These are phyloP conservation scores for Lentithecium fluviatile DNA, from an alignment of 495 filamentous ascomycete species.

Conservation along the genomic window DNA sequence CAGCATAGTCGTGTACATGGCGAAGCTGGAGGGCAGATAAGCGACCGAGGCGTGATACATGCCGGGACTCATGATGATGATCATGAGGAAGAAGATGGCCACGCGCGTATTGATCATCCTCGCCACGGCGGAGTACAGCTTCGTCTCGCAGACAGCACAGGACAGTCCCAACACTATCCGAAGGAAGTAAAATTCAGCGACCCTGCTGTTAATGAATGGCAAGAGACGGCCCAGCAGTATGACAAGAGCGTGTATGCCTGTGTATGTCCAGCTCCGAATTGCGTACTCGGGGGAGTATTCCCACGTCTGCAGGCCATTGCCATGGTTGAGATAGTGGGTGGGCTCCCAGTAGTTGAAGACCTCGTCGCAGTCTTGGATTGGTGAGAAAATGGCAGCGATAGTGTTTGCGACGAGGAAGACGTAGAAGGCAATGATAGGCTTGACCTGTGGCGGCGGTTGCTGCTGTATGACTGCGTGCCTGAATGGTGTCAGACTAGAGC, in stretches of 20 bases:
- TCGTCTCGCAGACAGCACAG: slow-evolving; percentile 77
- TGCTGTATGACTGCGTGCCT: neutral
- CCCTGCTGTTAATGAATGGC: slow-evolving; percentile 54
- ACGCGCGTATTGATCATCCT: slow-evolving; percentile 73
- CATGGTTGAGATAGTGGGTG: slow-evolving; percentile 88
- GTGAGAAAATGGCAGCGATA: slow-evolving; percentile 76
- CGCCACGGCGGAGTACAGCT: slow-evolving; percentile 74
- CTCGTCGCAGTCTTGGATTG: slow-evolving; percentile 98
- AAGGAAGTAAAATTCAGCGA: slow-evolving; percentile 81
- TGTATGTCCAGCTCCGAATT: slow-evolving; percentile 94
- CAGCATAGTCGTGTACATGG: slow-evolving; percentile 91
- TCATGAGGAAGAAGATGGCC: slow-evolving; percentile 76
- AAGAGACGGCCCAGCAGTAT: slow-evolving; percentile 64
- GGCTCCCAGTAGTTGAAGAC: slow-evolving; percentile 99
- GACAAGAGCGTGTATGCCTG: slow-evolving; percentile 75
- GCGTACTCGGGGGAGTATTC: slow-evolving; percentile 96
- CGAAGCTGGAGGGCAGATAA: slow-evolving; percentile 91
- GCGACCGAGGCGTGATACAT: slow-evolving; percentile 89
- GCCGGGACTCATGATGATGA: slow-evolving; percentile 74
- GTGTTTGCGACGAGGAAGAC: slow-evolving; percentile 69
- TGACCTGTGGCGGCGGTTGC: slow-evolving; percentile 48
- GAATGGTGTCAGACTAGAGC: neutral
- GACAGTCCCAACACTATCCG: slow-evolving; percentile 68
- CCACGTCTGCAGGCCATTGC: slow-evolving; percentile 96
- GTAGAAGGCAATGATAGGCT: slow-evolving; percentile 73